Percentiles rank a stretch among this genome's conserved stretches.
These are phyloP conservation scores for Gymnopilus junonius DNA, from an alignment of 768 basidiomycete species.

Conservation along the genomic window DNA sequence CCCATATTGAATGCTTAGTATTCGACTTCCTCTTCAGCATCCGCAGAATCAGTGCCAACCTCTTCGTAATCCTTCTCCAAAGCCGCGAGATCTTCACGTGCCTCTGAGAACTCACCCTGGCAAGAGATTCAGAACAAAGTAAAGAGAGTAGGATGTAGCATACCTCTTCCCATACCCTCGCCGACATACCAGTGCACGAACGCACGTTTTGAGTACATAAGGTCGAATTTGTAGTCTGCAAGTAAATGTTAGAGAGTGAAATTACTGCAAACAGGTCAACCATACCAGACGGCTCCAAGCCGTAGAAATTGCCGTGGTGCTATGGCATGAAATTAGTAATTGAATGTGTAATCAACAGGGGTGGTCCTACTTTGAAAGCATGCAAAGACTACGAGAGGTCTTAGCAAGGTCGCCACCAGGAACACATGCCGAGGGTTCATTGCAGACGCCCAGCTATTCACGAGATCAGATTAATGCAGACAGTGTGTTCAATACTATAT, in stretches of 20 bases:
- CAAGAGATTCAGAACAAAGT: neutral
- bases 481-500: neutral
- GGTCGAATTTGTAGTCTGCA: conserved; percentile 93
- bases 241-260: neutral
- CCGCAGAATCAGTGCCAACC: conserved; percentile 60
- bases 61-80: conserved; percentile 97
- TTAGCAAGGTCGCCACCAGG: conserved; percentile 96
- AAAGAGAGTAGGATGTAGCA: neutral
- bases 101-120: conserved; percentile 97
- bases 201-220: conserved; percentile 95
- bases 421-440: conserved; percentile 88
- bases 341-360: neutral
- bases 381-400: conserved; percentile 92
- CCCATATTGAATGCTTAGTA: conserved; percentile 28
- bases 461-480: neutral
- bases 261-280: neutral
- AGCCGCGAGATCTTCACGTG: conserved; percentile 99
- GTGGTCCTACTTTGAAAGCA: conserved; percentile 72
- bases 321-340: neutral
- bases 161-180: conserved; percentile 96
- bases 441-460: conserved; percentile 82
- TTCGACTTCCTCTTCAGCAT: conserved; percentile 45
- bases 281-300: conserved; percentile 80
- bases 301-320: conserved; percentile 88
- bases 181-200: conserved; percentile 96